Percentiles rank a stretch among this genome's conserved stretches.
These are phyloP conservation scores for Sclerotiophoma versabilis DNA, from an alignment of 2,329 filamentous ascomycete genomes.

Conservation along the genomic window DNA sequence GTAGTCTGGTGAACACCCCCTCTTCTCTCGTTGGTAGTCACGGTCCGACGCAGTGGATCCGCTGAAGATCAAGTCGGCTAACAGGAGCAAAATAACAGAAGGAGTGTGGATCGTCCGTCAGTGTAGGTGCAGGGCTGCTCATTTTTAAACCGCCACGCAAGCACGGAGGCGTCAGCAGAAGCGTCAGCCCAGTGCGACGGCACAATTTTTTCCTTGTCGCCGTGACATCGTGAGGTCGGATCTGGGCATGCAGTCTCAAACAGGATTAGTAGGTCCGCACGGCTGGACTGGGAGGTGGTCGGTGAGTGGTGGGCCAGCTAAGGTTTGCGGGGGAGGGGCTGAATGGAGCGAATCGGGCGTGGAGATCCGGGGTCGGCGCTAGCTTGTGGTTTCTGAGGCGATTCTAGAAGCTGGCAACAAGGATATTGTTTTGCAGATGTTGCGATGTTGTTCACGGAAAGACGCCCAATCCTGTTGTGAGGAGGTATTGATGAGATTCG, in stretches of 20 bases:
- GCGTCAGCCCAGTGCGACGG: conserved; percentile 4
- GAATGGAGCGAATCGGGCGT: conserved; percentile 9
- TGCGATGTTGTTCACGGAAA: neutral
- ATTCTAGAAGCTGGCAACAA: conserved; percentile 4
- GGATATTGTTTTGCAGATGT: neutral
- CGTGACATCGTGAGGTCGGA: conserved; percentile 14
- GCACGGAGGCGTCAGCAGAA: neutral
- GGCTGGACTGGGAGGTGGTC: neutral
- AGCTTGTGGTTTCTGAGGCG: neutral
- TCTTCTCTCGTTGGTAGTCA: neutral
- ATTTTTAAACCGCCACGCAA: conserved; percentile 1
- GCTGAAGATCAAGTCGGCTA: conserved; percentile 12
- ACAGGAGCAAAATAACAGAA: neutral
- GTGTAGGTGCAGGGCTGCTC: neutral
- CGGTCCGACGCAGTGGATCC: neutral
- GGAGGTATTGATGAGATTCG: neutral
- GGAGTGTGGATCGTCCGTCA: neutral
- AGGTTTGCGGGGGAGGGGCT: conserved; percentile 19
- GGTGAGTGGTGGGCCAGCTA: conserved; percentile 6
- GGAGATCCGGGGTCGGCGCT: conserved; percentile 5
- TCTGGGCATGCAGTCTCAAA: conserved; percentile 6
- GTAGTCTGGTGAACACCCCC: neutral
- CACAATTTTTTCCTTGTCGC: conserved; percentile 2
- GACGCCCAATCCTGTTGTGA: neutral
- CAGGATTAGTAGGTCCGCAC: conserved; percentile 13